phyloP scores from a whole-genome alignment of 179 eudicot genomes.

The Amaranthus tricolor region DNA sequence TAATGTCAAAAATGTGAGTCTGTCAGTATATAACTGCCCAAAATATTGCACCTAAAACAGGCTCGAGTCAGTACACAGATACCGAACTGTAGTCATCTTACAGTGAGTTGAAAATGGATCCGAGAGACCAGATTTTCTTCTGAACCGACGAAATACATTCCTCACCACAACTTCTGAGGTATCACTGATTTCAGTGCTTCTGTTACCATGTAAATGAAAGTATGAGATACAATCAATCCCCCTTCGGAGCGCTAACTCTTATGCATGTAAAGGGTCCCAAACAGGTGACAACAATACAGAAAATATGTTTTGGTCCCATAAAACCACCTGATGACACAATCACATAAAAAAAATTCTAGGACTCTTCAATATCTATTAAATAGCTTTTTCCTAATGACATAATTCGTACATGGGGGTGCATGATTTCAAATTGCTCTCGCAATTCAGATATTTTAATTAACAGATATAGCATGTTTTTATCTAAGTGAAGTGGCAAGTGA shows the following conservation, averaged over 20 bases:
- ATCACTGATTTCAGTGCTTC: slow-evolving; percentile 24
- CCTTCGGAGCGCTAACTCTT: not conserved
- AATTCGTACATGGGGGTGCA: too few relatives aligned
- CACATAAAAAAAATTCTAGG: not conserved
- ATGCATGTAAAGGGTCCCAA: not conserved
- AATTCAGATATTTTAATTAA: too few relatives aligned
- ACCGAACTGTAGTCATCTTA: slow-evolving; percentile 1
- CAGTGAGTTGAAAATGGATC: slow-evolving; percentile 35
- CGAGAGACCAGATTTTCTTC: slow-evolving; percentile 29
- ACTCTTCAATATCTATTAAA: not conserved
- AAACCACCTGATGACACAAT: not conserved
- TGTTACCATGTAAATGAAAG: not conserved
- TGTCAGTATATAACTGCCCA: slow-evolving; percentile 1
- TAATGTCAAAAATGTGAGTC: not conserved
- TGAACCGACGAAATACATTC: slow-evolving; percentile 14
- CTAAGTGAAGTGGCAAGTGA: too few relatives aligned
- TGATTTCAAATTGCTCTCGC: too few relatives aligned
- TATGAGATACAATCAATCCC: not conserved
- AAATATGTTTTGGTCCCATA: not conserved
- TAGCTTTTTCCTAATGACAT: not conserved
- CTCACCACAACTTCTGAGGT: slow-evolving; percentile 15
- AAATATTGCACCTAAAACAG: not conserved
- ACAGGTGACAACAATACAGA: not conserved
- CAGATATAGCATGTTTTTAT: too few relatives aligned
- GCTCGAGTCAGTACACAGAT: not conserved